Conservation (phyloP, 176 grass and related monocot species). For the Oryza nivara region DNA sequence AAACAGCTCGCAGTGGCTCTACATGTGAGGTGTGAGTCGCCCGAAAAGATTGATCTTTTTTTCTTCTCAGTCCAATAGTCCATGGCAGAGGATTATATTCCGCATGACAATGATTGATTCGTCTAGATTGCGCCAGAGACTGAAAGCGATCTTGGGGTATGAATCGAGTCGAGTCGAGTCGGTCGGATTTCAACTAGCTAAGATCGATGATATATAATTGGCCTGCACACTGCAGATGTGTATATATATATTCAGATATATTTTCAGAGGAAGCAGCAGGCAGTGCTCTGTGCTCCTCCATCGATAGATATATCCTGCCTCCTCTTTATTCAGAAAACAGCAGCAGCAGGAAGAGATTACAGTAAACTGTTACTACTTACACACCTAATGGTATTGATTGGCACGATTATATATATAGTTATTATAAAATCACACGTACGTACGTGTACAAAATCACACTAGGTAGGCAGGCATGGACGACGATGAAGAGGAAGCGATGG, state of each 20-base stretch:
- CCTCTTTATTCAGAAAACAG: not conserved
- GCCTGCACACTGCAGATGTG: not conserved
- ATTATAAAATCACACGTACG: not conserved
- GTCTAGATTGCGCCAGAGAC: not conserved
- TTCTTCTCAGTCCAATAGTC: not conserved
- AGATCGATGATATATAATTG: not conserved
- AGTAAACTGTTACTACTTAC: not conserved
- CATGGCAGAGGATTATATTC: not conserved
- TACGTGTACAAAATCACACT: not conserved
- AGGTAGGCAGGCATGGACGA: not conserved
- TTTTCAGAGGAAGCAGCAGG: not conserved
- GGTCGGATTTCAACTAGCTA: not conserved
- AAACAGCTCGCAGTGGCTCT: not conserved
- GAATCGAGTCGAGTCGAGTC: not conserved
- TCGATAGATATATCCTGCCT: not conserved
- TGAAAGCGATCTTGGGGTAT: not conserved
- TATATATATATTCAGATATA: no score
- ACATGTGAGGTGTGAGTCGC: not conserved
- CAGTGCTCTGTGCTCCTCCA: no score
- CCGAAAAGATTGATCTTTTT: not conserved
- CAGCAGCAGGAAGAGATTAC: not conserved
- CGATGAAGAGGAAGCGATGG: not conserved
- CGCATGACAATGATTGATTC: not conserved
- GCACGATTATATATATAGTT: no score
- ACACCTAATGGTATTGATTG: not conserved